phyloP scores from a whole-genome alignment of 2,329 filamentous ascomycete genomes.

The Diplocarpon rosae region DNA sequence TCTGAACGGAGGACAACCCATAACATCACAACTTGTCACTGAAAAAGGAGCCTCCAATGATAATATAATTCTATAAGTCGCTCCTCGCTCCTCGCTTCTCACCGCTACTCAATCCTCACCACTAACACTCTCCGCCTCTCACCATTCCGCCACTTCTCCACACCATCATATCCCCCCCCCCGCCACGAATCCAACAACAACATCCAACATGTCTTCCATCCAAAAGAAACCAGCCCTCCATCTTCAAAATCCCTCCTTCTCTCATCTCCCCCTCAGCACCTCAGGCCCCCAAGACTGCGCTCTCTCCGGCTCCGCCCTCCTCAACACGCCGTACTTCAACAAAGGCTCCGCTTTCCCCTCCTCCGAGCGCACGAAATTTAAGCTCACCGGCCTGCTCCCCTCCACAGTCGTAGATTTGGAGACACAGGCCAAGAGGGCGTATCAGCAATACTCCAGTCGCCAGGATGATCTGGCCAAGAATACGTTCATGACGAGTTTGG shows the following conservation, averaged over 20 bases:
- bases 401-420: conserved; percentile 62
- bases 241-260: conserved; percentile 30
- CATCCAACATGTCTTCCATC: conserved; percentile 12
- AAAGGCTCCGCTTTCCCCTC: conserved; percentile 70
- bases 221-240: conserved; percentile 18
- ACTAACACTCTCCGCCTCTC: no score
- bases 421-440: conserved; percentile 66
- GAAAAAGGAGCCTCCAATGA: no score
- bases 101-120: no score
- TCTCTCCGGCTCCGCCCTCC: conserved; percentile 40
- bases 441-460: conserved; percentile 61
- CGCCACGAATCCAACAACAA: not conserved
- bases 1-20: no score
- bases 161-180: not conserved
- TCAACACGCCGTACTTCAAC: conserved; percentile 62
- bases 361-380: conserved; percentile 59
- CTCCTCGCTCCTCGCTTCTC: no score
- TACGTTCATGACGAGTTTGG: conserved; percentile 75
- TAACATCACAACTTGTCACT: no score
- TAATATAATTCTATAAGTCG: no score
- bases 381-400: conserved; percentile 63
- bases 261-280: conserved; percentile 37
- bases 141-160: not conserved
- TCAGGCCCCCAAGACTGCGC: conserved; percentile 39
- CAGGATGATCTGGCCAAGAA: conserved; percentile 66